phyloP scores from a whole-genome alignment of 1,284 basidiomycete genomes.

The Porodaedalea pini region DNA sequence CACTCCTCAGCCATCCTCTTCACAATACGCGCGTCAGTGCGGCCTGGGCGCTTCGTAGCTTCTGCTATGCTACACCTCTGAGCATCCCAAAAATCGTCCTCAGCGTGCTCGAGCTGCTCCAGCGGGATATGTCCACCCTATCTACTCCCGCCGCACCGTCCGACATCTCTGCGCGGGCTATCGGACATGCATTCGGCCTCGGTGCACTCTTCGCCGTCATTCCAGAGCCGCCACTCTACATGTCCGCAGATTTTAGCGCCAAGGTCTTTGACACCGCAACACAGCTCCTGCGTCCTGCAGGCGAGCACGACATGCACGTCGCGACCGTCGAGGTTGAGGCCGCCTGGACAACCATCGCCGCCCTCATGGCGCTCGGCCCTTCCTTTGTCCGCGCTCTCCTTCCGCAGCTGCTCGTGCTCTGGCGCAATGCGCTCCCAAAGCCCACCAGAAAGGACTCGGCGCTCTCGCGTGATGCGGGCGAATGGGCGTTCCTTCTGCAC shows the following conservation, averaged over 20 bases:
- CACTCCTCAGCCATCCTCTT: constrained; percentile 83
- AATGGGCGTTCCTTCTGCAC: constrained; percentile 91
- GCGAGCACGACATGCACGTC: constrained; percentile 83
- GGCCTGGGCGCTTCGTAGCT: constrained; percentile 84
- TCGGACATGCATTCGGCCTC: constrained; percentile 88
- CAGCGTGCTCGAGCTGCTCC: constrained; percentile 72
- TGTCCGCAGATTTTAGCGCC: constrained; percentile 89
- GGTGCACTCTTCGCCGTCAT: constrained; percentile 85
- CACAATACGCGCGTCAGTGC: constrained; percentile 84
- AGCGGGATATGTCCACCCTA: constrained; percentile 75
- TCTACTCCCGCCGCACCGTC: constrained; percentile 64
- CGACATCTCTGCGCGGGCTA: constrained; percentile 68
- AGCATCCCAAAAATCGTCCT: constrained; percentile 79
- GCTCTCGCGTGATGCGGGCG: constrained; percentile 67
- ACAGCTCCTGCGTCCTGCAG: constrained; percentile 84
- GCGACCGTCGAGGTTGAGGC: constrained; percentile 88
- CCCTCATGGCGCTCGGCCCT: constrained; percentile 90
- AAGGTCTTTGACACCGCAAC: constrained; percentile 92
- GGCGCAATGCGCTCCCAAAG: constrained; percentile 96
- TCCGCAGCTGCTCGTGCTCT: constrained; percentile 88
- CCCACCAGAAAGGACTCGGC: constrained; percentile 82
- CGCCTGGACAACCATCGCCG: constrained; percentile 90
- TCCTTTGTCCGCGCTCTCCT: constrained; percentile 92
- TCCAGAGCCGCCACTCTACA: constrained; percentile 85
- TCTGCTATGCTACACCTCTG: constrained; percentile 86